Evolutionary conservation across 2,329 filamentous ascomycete species (phyloP).

Genomic region (Sarocladium brachiariae): DNA sequence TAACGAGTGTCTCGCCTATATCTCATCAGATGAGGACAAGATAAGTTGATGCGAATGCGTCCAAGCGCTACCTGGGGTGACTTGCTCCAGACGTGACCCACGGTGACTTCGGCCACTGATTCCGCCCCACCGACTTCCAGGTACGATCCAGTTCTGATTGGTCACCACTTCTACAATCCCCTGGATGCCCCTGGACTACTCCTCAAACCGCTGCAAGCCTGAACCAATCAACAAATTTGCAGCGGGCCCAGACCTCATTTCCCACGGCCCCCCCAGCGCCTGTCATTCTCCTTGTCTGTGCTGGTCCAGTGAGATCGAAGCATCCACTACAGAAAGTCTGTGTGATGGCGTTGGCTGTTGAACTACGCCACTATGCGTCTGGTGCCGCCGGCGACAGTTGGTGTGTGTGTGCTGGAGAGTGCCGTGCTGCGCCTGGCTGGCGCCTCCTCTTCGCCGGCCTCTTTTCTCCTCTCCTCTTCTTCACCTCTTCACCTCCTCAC

Average conservation of each 20-base stretch:
- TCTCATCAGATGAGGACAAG: neutral
- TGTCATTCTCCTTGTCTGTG: constrained; percentile 2
- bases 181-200: constrained; percentile 5
- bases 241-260: constrained; percentile 8
- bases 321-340: constrained; percentile 5
- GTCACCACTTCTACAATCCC: neutral
- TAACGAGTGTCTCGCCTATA: neutral
- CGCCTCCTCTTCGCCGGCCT: neutral
- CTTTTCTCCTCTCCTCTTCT: constrained; percentile 7
- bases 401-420: neutral
- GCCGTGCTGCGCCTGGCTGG: too few species aligned
- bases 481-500: constrained; percentile 4
- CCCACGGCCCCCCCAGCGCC: constrained; percentile 2
- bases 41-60: neutral
- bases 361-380: too few species aligned
- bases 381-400: too few species aligned
- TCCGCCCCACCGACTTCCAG: neutral
- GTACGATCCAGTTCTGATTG: neutral
- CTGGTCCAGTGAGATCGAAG: neutral
- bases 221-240: neutral
- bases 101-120: neutral
- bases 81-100: neutral
- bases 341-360: neutral
- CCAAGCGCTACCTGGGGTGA: constrained; percentile 4
- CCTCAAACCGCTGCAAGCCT: constrained; percentile 5